Evolutionary conservation across 208 protist genomes (phyloP).

Genomic region (Trypanosoma grayi): DNA sequence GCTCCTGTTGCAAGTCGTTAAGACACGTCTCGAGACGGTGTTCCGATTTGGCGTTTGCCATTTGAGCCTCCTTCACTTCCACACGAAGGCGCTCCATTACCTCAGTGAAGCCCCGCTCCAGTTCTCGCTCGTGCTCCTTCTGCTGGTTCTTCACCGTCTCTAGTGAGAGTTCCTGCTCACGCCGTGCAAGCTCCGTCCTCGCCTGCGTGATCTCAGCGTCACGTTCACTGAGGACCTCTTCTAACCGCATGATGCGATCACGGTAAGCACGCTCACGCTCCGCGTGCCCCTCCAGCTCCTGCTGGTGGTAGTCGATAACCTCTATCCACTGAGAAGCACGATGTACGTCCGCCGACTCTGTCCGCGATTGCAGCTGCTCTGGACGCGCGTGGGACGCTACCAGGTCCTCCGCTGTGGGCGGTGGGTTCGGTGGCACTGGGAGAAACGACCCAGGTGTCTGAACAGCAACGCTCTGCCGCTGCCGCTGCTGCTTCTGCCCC

Average conservation of each 20-base stretch:
- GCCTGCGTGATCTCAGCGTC: conserved; percentile 19
- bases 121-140: neutral
- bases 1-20: conserved; percentile 36
- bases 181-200: conserved; percentile 1
- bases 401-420: neutral
- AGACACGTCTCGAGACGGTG: conserved; percentile 29
- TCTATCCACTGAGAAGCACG: conserved; percentile 16
- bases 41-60: conserved; percentile 24
- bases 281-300: conserved; percentile 46
- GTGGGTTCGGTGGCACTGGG: neutral
- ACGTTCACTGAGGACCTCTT: conserved; percentile 30
- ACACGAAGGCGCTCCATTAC: conserved; percentile 17
- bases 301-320: conserved; percentile 40
- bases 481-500: neutral
- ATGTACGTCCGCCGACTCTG: neutral
- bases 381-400: neutral
- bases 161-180: conserved; percentile 14
- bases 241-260: conserved; percentile 48
- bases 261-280: conserved; percentile 52
- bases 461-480: neutral
- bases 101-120: neutral
- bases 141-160: conserved; percentile 10
- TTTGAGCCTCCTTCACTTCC: conserved; percentile 21
- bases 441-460: neutral
- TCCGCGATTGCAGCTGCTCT: neutral